Conservation (phyloP, 805 yeast species). For the Scheffersomyces spartinae region DNA sequence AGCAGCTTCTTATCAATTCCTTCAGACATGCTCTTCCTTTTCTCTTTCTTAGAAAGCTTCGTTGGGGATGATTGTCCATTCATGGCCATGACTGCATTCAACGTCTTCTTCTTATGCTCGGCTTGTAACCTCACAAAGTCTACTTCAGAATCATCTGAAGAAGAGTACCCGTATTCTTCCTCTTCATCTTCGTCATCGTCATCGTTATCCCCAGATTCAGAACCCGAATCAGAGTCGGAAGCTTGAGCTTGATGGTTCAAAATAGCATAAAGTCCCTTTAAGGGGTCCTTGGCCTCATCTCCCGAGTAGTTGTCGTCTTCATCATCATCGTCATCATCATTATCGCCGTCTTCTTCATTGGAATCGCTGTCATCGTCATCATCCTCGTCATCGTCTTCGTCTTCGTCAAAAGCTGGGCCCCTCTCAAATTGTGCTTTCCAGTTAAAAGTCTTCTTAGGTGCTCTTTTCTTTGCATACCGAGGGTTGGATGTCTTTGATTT, state of each 20-base stretch:
- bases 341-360: slow-evolving; percentile 10
- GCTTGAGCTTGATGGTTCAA: slow-evolving; percentile 7
- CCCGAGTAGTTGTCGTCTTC: slow-evolving; percentile 10
- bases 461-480: slow-evolving; percentile 10
- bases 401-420: slow-evolving; percentile 8
- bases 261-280: slow-evolving; percentile 4
- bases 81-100: slow-evolving; percentile 31
- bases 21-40: slow-evolving; percentile 4
- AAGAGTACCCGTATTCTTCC: slow-evolving; percentile 20
- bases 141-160: slow-evolving; percentile 56
- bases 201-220: slow-evolving; percentile 17
- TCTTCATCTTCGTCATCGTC: slow-evolving; percentile 25
- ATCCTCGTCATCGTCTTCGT: slow-evolving; percentile 11
- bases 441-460: slow-evolving; percentile 14
- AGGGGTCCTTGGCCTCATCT: background rate
- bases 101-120: slow-evolving; percentile 46
- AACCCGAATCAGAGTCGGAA: slow-evolving; percentile 3
- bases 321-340: slow-evolving; percentile 17
- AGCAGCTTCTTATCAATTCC: slow-evolving; percentile 1
- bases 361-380: slow-evolving; percentile 8
- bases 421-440: slow-evolving; percentile 7
- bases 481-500: slow-evolving; percentile 2
- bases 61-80: slow-evolving; percentile 3
- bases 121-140: slow-evolving; percentile 67
- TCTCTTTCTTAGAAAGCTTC: slow-evolving; percentile 6